phyloP scores from a whole-genome alignment of 2,329 filamentous ascomycete species.

The Ophioceras dolichostomum region DNA sequence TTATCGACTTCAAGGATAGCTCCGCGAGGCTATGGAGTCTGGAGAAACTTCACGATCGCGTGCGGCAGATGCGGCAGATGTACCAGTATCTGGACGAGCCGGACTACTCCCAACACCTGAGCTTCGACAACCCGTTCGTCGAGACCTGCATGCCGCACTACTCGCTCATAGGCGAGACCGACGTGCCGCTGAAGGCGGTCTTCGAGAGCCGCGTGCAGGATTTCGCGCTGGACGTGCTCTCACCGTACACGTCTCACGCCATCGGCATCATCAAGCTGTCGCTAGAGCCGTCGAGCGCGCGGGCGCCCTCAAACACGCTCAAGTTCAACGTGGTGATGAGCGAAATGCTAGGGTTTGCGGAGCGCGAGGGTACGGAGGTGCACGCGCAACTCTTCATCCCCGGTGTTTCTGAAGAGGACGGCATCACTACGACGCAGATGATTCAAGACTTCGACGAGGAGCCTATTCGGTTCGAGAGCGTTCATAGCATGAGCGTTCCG shows the following conservation, averaged over 20 bases:
- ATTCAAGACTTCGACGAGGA: conserved; percentile 90
- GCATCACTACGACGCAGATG: conserved; percentile 90
- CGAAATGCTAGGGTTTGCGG: conserved; percentile 85
- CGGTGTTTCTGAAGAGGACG: conserved; percentile 77
- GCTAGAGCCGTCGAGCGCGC: conserved; percentile 83
- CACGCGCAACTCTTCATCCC: conserved; percentile 96
- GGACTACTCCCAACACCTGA: conserved; percentile 87
- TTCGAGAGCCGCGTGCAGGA: conserved; percentile 94
- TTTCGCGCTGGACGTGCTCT: conserved; percentile 80
- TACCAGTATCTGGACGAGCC: conserved; percentile 93
- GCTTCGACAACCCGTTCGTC: conserved; percentile 83
- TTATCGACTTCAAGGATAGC: conserved; percentile 78
- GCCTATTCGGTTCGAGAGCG: conserved; percentile 87
- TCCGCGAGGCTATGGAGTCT: conserved; percentile 91
- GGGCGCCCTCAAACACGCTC: conserved; percentile 80
- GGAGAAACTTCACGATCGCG: conserved; percentile 77
- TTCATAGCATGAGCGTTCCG: conserved; percentile 94
- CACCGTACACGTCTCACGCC: conserved; percentile 81
- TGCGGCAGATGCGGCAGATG: conserved; percentile 90
- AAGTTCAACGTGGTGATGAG: conserved; percentile 99
- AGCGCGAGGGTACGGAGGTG: conserved; percentile 89
- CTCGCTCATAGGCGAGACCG: conserved; percentile 82
- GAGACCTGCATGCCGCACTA: conserved; percentile 87
- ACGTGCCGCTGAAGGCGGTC: conserved; percentile 83
- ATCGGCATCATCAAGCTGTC: conserved; percentile 86